These are phyloP conservation scores for Rhododendron henanense DNA, from an alignment of 148 eudicot species.

Conservation along the genomic window DNA sequence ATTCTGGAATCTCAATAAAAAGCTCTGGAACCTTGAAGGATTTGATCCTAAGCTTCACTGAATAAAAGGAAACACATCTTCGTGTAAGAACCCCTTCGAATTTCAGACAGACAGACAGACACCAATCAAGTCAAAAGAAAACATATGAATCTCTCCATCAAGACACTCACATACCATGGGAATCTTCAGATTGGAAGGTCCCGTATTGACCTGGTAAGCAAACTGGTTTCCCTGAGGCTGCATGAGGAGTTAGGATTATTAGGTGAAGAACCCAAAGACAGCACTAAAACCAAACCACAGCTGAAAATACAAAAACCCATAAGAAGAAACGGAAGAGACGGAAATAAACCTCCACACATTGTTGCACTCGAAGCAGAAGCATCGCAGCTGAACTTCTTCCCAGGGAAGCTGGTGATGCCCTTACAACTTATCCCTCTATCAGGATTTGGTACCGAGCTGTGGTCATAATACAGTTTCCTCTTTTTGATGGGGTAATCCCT, in stretches of 20 bases:
- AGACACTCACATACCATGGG: conserved; percentile 56
- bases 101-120: conserved; percentile 19
- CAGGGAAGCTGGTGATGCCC: conserved; percentile 36
- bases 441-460: conserved; percentile 41
- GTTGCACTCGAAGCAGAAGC: conserved; percentile 29
- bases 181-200: conserved; percentile 52
- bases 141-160: conserved; percentile 25
- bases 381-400: conserved; percentile 30
- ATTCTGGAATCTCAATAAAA: conserved; percentile 83
- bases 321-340: background rate
- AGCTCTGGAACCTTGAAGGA: conserved; percentile 92
- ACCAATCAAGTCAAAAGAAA: conserved; percentile 22
- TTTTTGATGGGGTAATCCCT: conserved; percentile 89
- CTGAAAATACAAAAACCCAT: background rate
- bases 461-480: conserved; percentile 53
- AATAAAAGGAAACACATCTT: conserved; percentile 32
- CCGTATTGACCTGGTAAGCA: conserved; percentile 42
- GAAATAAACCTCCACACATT: conserved; percentile 44
- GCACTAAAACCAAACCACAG: background rate
- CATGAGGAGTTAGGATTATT: conserved; percentile 21
- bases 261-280: conserved; percentile 8
- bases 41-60: conserved; percentile 95
- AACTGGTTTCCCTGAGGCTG: conserved; percentile 47
- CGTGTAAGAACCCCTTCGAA: conserved; percentile 29
- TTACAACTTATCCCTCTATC: conserved; percentile 36